Evolutionary conservation across 2,329 filamentous ascomycete genomes (phyloP), one percentile per base, ranked within the genome.

Genomic region (Chalara sp.): DNA sequence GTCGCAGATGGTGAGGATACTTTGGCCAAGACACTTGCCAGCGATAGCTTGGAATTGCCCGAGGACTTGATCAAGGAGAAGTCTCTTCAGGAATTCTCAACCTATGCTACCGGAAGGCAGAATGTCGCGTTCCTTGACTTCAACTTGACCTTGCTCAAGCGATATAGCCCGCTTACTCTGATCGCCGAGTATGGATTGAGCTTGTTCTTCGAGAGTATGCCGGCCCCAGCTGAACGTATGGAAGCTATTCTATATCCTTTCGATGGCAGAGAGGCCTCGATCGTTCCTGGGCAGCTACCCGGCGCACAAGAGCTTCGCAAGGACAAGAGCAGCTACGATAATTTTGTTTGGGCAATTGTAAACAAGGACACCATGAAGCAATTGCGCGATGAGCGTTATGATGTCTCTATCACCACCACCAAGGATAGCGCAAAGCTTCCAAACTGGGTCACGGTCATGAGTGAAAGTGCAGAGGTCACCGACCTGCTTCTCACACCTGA

Each of bases 301-400:
- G 81, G 80, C 40, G 75, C 80, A 41, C 74, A 74, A 44, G 80
- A 84, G 59, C 69, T 79, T 48, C 72, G 72, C 56, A 70, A 71
- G 64, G 72, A 80, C 64, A 84, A 81, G 78, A 83, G 83, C 73
- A 70, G 72, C 52, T 97, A 86, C 63, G 93, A 97, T 67, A 84
- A 84, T 43, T 99, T 97, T 63, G 92, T 99, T 57, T 97, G 87
- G 80, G 92, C 90, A 46, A 71, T 99, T 59, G 91, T 97, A 56
- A 89, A 97, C 79, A 99, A 99, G 81, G 85, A 90, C 62, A 73
- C 79, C 67, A 97, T 99, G 92, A 89, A 88, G 74, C 76, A 81
- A 63, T 79, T 96, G 61, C 86, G 93, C 55, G 87, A 96, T 45
- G 89, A 96, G 56, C 87, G 93, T 61, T 99, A 96, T 72, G 93